A percentile compares a stretch with the other conserved stretches of the same genome.
These are phyloP conservation scores for Carex parvula DNA, from an alignment of 176 grass and related monocot genomes.

Conservation along the genomic window DNA sequence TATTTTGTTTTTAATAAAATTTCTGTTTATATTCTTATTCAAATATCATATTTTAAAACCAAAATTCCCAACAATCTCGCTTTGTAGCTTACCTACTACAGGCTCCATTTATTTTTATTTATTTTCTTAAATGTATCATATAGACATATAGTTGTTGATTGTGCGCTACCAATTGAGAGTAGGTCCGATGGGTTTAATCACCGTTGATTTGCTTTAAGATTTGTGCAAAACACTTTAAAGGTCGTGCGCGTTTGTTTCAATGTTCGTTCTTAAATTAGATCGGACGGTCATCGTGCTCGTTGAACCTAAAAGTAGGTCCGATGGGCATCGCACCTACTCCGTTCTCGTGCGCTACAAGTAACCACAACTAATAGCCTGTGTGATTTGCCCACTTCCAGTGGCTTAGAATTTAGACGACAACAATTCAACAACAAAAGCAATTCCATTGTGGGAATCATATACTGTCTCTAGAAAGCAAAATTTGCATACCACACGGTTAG, in stretches of 20 bases:
- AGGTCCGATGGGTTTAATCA: too few relatives aligned
- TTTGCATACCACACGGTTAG: neutral
- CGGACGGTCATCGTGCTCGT: too few relatives aligned
- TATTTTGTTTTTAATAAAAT: too few relatives aligned
- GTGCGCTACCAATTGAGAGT: too few relatives aligned
- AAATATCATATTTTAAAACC: too few relatives aligned
- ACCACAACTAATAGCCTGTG: neutral
- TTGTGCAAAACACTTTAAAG: too few relatives aligned
- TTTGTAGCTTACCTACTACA: neutral
- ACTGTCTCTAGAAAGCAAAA: neutral
- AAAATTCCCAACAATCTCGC: neutral
- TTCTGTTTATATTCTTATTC: too few relatives aligned
- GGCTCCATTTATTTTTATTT: neutral
- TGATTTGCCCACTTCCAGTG: neutral
- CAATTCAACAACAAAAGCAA: neutral
- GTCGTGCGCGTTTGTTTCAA: too few relatives aligned
- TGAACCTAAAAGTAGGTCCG: too few relatives aligned
- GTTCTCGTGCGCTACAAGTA: neutral
- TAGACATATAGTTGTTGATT: neutral
- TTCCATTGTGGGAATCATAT: neutral
- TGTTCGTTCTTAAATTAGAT: too few relatives aligned
- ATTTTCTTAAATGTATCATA: neutral
- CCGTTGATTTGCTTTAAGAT: too few relatives aligned
- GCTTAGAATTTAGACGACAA: conserved; percentile 4
- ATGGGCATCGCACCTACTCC: too few relatives aligned